A percentile compares a stretch with the other conserved stretches of the same genome.
Evolutionary conservation across 805 yeast species (phyloP).

Genomic region (Yarrowia keelungensis): DNA sequence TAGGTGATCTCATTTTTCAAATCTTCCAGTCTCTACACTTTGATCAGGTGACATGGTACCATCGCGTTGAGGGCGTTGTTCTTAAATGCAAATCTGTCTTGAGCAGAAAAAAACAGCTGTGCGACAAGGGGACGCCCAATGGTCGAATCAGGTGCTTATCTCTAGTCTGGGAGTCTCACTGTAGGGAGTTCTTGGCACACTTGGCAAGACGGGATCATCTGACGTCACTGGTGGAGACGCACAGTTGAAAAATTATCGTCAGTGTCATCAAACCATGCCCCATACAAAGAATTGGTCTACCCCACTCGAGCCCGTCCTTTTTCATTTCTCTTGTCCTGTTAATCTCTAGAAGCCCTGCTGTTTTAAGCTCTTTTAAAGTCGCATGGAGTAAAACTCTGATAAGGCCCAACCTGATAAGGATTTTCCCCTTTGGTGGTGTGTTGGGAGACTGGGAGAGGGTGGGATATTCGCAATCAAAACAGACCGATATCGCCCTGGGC

Average conservation of each 20-base stretch:
- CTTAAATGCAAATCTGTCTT: background rate
- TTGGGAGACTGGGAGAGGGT: background rate
- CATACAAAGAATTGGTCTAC: background rate
- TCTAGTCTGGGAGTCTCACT: background rate
- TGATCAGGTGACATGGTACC: conserved; percentile 3
- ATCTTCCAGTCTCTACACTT: background rate
- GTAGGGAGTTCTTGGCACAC: background rate
- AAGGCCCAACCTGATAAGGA: conserved; percentile 24
- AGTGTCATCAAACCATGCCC: background rate
- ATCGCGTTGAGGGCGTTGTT: background rate
- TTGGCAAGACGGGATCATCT: background rate
- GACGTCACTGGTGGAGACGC: conserved; percentile 6
- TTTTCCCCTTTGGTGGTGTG: background rate
- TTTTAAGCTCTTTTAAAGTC: conserved; percentile 13
- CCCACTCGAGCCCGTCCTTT: conserved; percentile 17
- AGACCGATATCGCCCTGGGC: conserved; percentile 1
- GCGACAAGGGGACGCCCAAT: background rate
- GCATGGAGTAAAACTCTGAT: conserved; percentile 19
- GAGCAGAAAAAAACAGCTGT: background rate
- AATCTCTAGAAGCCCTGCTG: conserved; percentile 11
- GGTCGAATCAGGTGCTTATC: conserved; percentile 4
- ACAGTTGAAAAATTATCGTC: background rate
- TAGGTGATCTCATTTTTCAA: background rate
- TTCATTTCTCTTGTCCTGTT: background rate
- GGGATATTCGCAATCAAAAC: background rate